Evolutionary conservation across 2,329 filamentous ascomycete genomes (phyloP), one percentile per base, ranked within the genome.

Genomic region (Lachnellula occidentalis): DNA sequence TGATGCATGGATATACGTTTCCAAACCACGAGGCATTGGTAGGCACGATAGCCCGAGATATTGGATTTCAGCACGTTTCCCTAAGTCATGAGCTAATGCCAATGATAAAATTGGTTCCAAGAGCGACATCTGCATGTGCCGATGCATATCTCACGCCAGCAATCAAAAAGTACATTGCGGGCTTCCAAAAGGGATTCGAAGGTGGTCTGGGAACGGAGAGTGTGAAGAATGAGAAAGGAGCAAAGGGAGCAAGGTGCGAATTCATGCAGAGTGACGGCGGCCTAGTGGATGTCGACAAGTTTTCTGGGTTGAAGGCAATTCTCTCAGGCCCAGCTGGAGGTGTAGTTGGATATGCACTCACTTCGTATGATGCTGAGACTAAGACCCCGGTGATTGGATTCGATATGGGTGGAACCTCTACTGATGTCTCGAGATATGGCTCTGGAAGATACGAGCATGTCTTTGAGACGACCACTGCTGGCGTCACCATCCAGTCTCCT

Each of bases 401-500:
- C 66, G 92, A 96, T 63, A 96, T 96, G 92, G 90, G 90, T 37
- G 92, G 92, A 11, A 96, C 92, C 0, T 92, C 86, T 54, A 96
- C 92, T 1, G 92, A 96, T 69, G 90, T 96, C 9, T 95, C 89
- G 34, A 79, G 92, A 48, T 96, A 92, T 64, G 89, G 88, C 5
- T 83, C 87, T 51, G 92, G 92, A 15, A 79, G 89, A 52, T 92
- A 95, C 65, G 92, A 96, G 64, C 92, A 96, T 65, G 90, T 95
- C 0, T 96, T 96, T 62, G 92, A 95, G 71, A 95, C 91, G 0
- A 95, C 90, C 0, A 95, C 90, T 1, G 92, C 92, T 0, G 92
- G 92, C n/a, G 89, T 96, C 1, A 92, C 91, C 0, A 94, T 96
- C 27, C 91, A 96, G 65, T 92, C 88, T 1, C 92, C 92, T 0